Evolutionary conservation across 2,329 filamentous ascomycete species (phyloP).

Genomic region (Pseudogymnoascus sp.): DNA sequence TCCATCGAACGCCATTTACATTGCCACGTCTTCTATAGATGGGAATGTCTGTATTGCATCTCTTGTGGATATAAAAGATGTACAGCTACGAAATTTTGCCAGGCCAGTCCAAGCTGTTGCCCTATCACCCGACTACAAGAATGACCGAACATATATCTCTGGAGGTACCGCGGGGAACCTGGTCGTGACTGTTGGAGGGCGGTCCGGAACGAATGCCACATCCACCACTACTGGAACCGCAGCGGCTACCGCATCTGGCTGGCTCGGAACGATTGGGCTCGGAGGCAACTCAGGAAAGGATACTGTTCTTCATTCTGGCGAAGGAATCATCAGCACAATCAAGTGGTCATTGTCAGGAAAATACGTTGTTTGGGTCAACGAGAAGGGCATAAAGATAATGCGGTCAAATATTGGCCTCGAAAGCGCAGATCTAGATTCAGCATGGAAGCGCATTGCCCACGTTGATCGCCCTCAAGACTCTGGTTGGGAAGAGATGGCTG

Average conservation of each 20-base stretch:
- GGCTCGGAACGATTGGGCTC: conserved; percentile 83
- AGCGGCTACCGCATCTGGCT: conserved; percentile 76
- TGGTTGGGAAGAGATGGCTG: conserved; percentile 93
- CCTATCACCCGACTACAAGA: conserved; percentile 90
- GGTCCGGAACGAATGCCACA: conserved; percentile 68
- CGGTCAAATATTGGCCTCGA: conserved; percentile 78
- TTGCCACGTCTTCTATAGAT: conserved; percentile 90
- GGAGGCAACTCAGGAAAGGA: conserved; percentile 75
- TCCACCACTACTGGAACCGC: conserved; percentile 82
- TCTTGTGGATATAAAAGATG: conserved; percentile 79
- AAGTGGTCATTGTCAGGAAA: conserved; percentile 92
- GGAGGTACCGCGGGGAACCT: conserved; percentile 83
- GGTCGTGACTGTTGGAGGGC: conserved; percentile 76
- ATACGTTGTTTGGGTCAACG: conserved; percentile 92
- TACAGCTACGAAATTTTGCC: conserved; percentile 86
- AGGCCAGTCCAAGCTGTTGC: conserved; percentile 87
- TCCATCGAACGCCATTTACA: conserved; percentile 84
- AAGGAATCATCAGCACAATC: conserved; percentile 83
- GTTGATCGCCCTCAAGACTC: conserved; percentile 80
- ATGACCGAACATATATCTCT: conserved; percentile 80
- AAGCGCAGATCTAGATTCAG: conserved; percentile 65
- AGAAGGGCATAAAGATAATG: conserved; percentile 98
- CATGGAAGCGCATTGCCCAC: conserved; percentile 92
- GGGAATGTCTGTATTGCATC: conserved; percentile 92
- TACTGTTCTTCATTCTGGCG: conserved; percentile 79